Evolutionary conservation across 768 basidiomycete genomes (phyloP).

Genomic region (Leccinum subgranulosum): DNA sequence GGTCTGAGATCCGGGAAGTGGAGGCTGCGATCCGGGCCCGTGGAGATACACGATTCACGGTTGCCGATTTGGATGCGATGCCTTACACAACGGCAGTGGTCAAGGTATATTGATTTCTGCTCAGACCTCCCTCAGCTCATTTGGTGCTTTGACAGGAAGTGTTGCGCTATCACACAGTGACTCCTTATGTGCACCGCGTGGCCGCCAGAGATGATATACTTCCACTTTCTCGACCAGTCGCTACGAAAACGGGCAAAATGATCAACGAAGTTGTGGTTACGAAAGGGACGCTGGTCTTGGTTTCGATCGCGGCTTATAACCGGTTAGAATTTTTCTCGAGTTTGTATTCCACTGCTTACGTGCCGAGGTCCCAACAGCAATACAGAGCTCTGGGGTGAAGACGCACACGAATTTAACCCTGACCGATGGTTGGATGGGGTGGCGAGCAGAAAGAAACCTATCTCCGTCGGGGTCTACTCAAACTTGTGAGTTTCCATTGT

Average conservation of each 20-base stretch:
- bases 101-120: slow-evolving; percentile 17
- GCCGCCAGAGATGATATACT: slow-evolving; percentile 52
- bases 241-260: slow-evolving; percentile 41
- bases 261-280: slow-evolving; percentile 45
- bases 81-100: slow-evolving; percentile 39
- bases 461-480: slow-evolving; percentile 27
- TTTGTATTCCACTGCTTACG: not conserved
- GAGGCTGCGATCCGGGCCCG: slow-evolving; percentile 9
- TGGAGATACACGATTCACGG: slow-evolving; percentile 9
- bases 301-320: slow-evolving; percentile 55
- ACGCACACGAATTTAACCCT: slow-evolving; percentile 32
- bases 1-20: slow-evolving; percentile 29
- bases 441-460: slow-evolving; percentile 15
- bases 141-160: slow-evolving; percentile 36
- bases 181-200: slow-evolving; percentile 49
- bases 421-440: slow-evolving; percentile 25
- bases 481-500: slow-evolving; percentile 20
- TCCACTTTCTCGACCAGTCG: slow-evolving; percentile 54
- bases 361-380: slow-evolving; percentile 11
- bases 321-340: slow-evolving; percentile 32
- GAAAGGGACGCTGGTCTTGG: slow-evolving; percentile 41
- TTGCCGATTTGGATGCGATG: slow-evolving; percentile 52
- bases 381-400: slow-evolving; percentile 31
- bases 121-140: slow-evolving; percentile 3
- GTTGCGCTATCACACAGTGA: slow-evolving; percentile 46